Percentiles rank a stretch among this genome's conserved stretches.
These are phyloP conservation scores for Cornus suecica DNA, from an alignment of 148 eudicot genomes.

Conservation along the genomic window DNA sequence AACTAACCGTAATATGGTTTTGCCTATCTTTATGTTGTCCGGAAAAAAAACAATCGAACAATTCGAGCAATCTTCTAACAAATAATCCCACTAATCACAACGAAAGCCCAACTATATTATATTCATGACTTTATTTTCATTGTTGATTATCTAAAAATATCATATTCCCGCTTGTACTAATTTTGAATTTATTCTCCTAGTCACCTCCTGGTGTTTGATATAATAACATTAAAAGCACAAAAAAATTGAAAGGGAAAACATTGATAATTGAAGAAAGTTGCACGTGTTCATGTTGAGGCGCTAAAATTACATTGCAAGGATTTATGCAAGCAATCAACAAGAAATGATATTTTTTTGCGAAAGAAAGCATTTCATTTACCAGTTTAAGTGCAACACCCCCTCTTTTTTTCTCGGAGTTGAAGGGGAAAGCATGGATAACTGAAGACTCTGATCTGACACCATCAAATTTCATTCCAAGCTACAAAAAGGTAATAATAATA, in stretches of 20 bases:
- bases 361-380: conserved; percentile 37
- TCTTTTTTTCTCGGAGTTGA: conserved; percentile 94
- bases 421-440: conserved; percentile 84
- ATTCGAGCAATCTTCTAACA: background rate
- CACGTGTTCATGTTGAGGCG: background rate
- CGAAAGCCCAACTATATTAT: background rate
- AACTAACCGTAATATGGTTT: too few species aligned
- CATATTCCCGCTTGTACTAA: background rate
- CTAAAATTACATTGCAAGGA: background rate
- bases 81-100: background rate
- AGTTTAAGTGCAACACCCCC: conserved; percentile 87
- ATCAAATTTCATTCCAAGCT: conserved; percentile 92
- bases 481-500: conserved; percentile 17
- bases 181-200: background rate
- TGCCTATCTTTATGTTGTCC: too few species aligned
- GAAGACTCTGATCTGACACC: conserved; percentile 54
- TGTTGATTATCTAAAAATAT: background rate
- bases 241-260: background rate
- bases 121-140: background rate
- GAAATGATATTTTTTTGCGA: background rate
- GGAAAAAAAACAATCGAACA: background rate
- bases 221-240: background rate
- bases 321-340: conserved; percentile 1
- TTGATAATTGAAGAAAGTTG: too few species aligned
- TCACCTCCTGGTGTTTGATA: background rate